These are phyloP conservation scores for Myxozyma sirexii DNA, from an alignment of 805 yeast genomes.

Conservation along the genomic window DNA sequence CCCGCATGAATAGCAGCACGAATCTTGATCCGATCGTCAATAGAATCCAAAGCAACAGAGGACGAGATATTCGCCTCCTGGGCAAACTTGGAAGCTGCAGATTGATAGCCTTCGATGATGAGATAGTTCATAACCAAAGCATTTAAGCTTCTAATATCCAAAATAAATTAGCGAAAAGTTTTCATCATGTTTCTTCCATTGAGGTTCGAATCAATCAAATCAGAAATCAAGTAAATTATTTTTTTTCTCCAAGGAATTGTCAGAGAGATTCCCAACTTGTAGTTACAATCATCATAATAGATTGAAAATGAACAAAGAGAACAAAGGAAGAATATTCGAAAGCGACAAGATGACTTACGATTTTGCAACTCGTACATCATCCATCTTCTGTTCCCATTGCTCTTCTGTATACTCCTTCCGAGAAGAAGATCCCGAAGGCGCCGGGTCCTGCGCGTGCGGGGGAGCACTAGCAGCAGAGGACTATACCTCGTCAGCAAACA, in stretches of 20 bases:
- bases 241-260: slow-evolving; percentile 34
- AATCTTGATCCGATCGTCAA: slow-evolving; percentile 56
- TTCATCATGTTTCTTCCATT: not conserved
- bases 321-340: not conserved
- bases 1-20: slow-evolving; percentile 61
- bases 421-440: not conserved
- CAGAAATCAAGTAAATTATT: slow-evolving; percentile 29
- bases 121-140: slow-evolving; percentile 69
- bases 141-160: slow-evolving; percentile 44
- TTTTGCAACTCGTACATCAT: slow-evolving; percentile 36
- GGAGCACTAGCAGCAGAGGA: slow-evolving; percentile 12
- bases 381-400: slow-evolving; percentile 39
- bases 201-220: not conserved
- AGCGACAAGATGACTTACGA: no score
- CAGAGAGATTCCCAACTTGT: slow-evolving; percentile 40
- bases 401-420: slow-evolving; percentile 33
- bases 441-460: not conserved
- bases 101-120: slow-evolving; percentile 74
- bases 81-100: slow-evolving; percentile 65
- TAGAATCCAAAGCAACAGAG: slow-evolving; percentile 52
- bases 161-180: not conserved
- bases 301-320: not conserved
- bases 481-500: not conserved
- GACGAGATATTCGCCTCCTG: slow-evolving; percentile 49
- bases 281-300: slow-evolving; percentile 24